Evolutionary conservation across 2,329 filamentous ascomycete genomes (phyloP).

Genomic region (Akanthomyces uredinophilus): DNA sequence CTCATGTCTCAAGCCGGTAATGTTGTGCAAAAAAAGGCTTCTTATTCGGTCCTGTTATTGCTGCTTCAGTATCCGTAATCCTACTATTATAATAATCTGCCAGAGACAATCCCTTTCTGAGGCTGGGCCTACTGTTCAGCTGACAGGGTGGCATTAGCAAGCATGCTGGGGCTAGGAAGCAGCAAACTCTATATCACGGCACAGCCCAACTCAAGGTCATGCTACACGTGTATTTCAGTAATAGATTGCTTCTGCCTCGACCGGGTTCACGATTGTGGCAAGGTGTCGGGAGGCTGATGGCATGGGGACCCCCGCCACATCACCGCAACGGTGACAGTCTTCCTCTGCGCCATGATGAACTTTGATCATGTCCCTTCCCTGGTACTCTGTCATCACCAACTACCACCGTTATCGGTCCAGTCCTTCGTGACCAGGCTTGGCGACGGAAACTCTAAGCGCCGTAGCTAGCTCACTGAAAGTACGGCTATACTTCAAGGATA

Average conservation of each 20-base stretch:
- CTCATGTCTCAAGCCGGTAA: not conserved
- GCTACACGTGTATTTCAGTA: not conserved
- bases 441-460: not conserved
- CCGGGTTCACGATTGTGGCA: not conserved
- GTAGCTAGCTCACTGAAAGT: not conserved
- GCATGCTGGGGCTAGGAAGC: not conserved
- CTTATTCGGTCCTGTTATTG: not conserved
- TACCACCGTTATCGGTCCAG: not conserved
- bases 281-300: not conserved
- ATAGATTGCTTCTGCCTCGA: not conserved
- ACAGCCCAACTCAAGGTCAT: not conserved
- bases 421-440: not conserved
- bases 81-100: not conserved
- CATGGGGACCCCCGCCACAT: not conserved
- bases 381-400: not conserved
- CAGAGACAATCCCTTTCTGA: not conserved
- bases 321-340: not conserved
- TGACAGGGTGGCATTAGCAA: not conserved
- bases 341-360: not conserved
- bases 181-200: constrained; percentile 2
- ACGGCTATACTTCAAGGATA: too few relatives aligned
- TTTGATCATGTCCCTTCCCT: not conserved
- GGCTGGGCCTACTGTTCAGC: not conserved
- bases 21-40: not conserved
- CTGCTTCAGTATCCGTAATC: too few relatives aligned